Evolutionary conservation across 306 rosid genomes (phyloP), one percentile per base, ranked within the genome.

Genomic region (Glycine latifolia): DNA sequence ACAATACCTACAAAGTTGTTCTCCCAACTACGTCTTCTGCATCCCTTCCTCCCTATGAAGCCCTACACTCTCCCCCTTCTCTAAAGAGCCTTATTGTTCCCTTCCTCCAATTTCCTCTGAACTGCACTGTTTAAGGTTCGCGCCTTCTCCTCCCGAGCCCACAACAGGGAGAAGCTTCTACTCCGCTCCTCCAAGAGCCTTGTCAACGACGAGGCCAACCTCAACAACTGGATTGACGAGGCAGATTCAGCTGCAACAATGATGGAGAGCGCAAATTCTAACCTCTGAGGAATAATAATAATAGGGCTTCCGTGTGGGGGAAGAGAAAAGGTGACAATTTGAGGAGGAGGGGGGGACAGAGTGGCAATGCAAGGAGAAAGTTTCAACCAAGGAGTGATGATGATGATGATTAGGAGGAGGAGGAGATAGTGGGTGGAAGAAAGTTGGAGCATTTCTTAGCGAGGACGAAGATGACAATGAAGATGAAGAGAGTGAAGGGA

Each of bases 191-290:
- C 97, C 10, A 90, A 87, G 91, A 93, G 97, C 66, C 84, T 95
- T 16, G 52, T 90, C 14, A 96, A 95, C 3, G 97, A 95, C 33
- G 97, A 95, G 87, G 94, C 92, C 7, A 94, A 95, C 12, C 93
- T 95, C 65, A 89, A 96, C 75, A 89, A 88, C 71, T 95, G 97
- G 98, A 93, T 93, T 50, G 88, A 88, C 48, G 97, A 39, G 5
- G n/a, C 5, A 66, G 86, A n/a, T 46, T 76, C 26, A 67, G 16
- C 41, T 11, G 72, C 67, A 12, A 41, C 0, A 20, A 20, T 7
- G 70, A 43, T 4, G 35, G 7, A 0, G 60, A 26, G 52, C 59
- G 26, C 5, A 73, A 75, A 10, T 67, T 77, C 10, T 47, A 66
- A 12, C 52, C 81, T 0, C 8, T n/a, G 63, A 87, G 76, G 70